Percentiles rank a stretch among this genome's conserved stretches.
Evolutionary conservation across 1,284 basidiomycete genomes (phyloP).

Genomic region (Sporisorium exsertum): DNA sequence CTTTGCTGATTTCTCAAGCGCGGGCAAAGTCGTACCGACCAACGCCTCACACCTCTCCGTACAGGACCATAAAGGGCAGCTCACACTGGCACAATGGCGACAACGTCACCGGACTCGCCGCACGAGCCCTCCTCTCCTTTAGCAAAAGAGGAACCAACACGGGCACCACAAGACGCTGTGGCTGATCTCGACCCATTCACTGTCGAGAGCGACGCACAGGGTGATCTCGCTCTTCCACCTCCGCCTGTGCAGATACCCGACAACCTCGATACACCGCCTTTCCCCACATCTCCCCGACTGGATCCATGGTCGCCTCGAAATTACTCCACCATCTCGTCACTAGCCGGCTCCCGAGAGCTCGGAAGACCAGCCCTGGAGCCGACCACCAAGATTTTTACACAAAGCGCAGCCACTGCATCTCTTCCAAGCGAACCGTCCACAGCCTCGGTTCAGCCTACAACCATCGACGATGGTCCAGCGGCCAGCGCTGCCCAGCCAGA

Average conservation of each 20-base stretch:
- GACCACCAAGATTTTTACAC: slow-evolving; percentile 21
- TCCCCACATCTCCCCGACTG: slow-evolving; percentile 41
- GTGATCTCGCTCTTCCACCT: neutral
- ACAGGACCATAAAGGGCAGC: no score
- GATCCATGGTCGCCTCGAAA: slow-evolving; percentile 44
- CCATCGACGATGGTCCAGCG: neutral
- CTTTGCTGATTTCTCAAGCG: slow-evolving; percentile 2
- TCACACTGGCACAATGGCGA: slow-evolving; percentile 9
- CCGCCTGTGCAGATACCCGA: slow-evolving; percentile 6
- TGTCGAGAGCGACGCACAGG: slow-evolving; percentile 1
- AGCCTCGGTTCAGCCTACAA: slow-evolving; percentile 1
- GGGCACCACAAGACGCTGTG: neutral
- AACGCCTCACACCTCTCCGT: neutral
- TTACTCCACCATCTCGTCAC: slow-evolving; percentile 46
- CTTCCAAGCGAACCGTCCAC: neutral
- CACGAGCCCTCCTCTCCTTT: neutral
- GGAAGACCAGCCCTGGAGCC: slow-evolving; percentile 29
- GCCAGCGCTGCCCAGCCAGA: neutral
- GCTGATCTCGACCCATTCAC: slow-evolving; percentile 8
- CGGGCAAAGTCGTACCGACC: neutral
- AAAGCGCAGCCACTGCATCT: slow-evolving; percentile 2
- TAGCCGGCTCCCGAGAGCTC: slow-evolving; percentile 39
- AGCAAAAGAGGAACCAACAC: neutral
- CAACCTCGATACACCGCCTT: slow-evolving; percentile 25
- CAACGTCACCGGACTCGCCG: neutral